Evolutionary conservation across 805 yeast genomes (phyloP), one percentile per base, ranked within the genome.

Genomic region (Kluyveromyces lactis): DNA sequence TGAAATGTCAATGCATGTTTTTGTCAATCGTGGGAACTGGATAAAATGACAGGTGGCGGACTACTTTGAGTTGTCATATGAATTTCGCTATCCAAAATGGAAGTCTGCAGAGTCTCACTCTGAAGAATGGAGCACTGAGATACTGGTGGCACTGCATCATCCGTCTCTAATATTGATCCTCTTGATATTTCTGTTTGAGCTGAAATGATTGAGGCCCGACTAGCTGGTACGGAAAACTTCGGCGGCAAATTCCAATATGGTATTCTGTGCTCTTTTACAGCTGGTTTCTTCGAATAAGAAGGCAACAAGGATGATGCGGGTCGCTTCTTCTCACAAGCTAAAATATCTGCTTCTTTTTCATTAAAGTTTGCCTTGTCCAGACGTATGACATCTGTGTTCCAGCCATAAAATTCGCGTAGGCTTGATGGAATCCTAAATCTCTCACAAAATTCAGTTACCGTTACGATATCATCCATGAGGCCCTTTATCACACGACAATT

Each of bases 21-120:
- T 34, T 26, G 4, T 10, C 18, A 34, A 17, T 24, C 30, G 29
- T 30, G 13, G n/a, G 16, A 24, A 16, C 37, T 34, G 18, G 37
- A 35, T 21, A 35, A 18, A 18, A 43, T 32, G 28, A 24, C 27
- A 5, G 38, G 31, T 17, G 46, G 45, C 17, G 47, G 48, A 31
- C 49, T 47, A 31, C 48, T 47, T 26, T 29, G 33, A 6, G 36
- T 34, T 12, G 37, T 34, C 37, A 26, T 24, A 18, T 34, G 37
- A 11, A 4, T 11, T 5, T 34, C 37, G 12, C 29, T 26, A 12
- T 34, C 37, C 18, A 26, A 26, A 11, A 34, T 24, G 18, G 37
- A 34, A 2, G 9, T 26, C 18, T 34, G 23, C 10, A 24, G 4
- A 26, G 19, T n/a, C 18, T 34, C 37, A 17, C 37, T 34, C 30